phyloP scores from a whole-genome alignment of 2,329 filamentous ascomycete genomes.

The Amauroascus niger region DNA sequence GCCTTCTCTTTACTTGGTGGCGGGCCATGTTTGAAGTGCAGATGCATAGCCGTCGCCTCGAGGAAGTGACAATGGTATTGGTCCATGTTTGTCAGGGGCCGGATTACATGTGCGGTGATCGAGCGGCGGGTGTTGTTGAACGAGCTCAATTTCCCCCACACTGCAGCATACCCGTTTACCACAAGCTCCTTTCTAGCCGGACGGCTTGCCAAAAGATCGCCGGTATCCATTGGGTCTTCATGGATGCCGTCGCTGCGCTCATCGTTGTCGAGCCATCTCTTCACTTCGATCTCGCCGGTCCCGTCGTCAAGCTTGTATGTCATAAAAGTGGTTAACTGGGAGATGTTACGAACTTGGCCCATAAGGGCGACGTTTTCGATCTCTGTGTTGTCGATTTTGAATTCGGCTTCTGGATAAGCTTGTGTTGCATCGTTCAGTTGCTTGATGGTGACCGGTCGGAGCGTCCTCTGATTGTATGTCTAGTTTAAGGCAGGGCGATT shows the following conservation, averaged over 20 bases:
- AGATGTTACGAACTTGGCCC: constrained; percentile 81
- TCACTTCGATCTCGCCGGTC: constrained; percentile 78
- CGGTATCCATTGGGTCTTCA: constrained; percentile 39
- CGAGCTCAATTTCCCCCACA: constrained; percentile 72
- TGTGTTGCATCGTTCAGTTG: constrained; percentile 78
- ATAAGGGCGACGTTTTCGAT: constrained; percentile 74
- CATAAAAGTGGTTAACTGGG: constrained; percentile 77
- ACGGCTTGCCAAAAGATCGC: constrained; percentile 33
- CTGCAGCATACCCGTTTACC: constrained; percentile 70
- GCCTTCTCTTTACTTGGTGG: constrained; percentile 36
- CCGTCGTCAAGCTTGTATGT: constrained; percentile 93
- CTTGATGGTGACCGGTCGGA: constrained; percentile 91
- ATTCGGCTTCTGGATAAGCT: constrained; percentile 63
- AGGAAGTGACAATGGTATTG: constrained; percentile 89
- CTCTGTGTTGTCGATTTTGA: constrained; percentile 69
- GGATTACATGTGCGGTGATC: constrained; percentile 69
- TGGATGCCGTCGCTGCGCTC: constrained; percentile 35
- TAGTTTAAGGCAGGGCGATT: too few relatives aligned
- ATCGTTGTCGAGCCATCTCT: constrained; percentile 39
- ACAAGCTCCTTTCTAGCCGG: constrained; percentile 49
- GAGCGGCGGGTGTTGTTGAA: constrained; percentile 77
- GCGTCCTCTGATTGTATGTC: constrained; percentile 20
- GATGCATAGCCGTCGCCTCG: constrained; percentile 78
- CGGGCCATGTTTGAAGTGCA: constrained; percentile 68
- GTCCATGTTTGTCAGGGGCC: constrained; percentile 73